Evolutionary conservation across 2,329 filamentous ascomycete genomes (phyloP), one percentile per base, ranked within the genome.

Genomic region (Fusarium sororula): DNA sequence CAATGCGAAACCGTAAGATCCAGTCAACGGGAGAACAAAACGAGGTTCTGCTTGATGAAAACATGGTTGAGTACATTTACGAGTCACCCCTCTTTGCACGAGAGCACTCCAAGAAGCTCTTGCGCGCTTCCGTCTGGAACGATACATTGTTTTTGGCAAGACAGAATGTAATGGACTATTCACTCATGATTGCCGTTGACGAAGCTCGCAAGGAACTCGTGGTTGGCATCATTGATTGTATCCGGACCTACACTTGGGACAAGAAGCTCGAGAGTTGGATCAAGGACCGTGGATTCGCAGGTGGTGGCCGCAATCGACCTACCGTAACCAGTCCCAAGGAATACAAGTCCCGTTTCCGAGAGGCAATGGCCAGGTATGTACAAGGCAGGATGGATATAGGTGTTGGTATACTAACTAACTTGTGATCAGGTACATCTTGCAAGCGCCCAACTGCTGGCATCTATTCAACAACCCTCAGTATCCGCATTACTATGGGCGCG

Each of bases 231-330:
- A 98, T 99, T 74, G 96, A 99, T 82, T 98, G 96, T 81, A 98
- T 99, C 75, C 91, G 96, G 63, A 99, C 96, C 0, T 99, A 98
- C 81, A 99, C 96, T 0, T 99, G 96, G 95, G 96, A 99, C 85
- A 99, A 99, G 87, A 98, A 98, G 81, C 89, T 99, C n/a, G 96
- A 99, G 85, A 96, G 93, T 62, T 99, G 96, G 96, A 98, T 99
- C 88, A 99, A 99, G 83, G 95, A 98, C 80, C 93, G 96, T 44
- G 96, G 94, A 2, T 94, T 95, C 78, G 93, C 90, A 1, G 91
- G 91, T 11, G 91, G 92, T 66, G 91, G 92, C 37, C 90, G 93
- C 65, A 94, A 97, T 78, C 90, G 94, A 70, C 97, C 97, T 14
- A 99, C 96, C 0, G 96, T 99, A 57, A 99, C 96, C 17, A 97